Conservation (phyloP, 129 eudicot genomes). For the Flaveria linearis region DNA sequence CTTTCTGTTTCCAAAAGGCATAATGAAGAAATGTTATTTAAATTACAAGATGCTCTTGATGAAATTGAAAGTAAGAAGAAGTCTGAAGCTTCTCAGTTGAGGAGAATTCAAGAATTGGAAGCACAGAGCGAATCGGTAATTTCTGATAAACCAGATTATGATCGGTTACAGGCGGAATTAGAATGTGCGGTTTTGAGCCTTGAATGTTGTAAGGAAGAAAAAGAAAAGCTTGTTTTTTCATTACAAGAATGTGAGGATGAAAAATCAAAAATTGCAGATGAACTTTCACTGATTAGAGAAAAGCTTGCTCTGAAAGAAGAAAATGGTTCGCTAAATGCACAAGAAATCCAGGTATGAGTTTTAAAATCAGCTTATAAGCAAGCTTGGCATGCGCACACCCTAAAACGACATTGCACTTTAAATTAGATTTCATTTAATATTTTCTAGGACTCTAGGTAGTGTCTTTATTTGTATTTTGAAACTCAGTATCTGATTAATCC, state of each 20-base stretch:
- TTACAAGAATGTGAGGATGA: constrained; percentile 59
- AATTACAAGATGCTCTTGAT: constrained; percentile 82
- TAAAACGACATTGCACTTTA: too few relatives aligned
- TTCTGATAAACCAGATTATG: constrained; percentile 70
- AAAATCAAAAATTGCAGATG: constrained; percentile 43
- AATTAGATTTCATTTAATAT: too few relatives aligned
- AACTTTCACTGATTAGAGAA: constrained; percentile 47
- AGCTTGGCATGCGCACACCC: neutral
- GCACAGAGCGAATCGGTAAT: constrained; percentile 49
- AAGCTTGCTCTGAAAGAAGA: constrained; percentile 38
- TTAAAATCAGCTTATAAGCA: neutral
- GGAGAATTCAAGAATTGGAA: constrained; percentile 80
- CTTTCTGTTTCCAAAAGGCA: constrained; percentile 79
- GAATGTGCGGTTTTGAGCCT: constrained; percentile 85
- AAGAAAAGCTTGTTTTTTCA: constrained; percentile 62
- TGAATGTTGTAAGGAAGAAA: constrained; percentile 97
- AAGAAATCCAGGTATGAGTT: constrained; percentile 41
- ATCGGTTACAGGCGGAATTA: constrained; percentile 69
- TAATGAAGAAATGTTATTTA: constrained; percentile 86
- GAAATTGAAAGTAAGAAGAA: constrained; percentile 71
- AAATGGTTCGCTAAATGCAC: constrained; percentile 23
- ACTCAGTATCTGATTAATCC: neutral
- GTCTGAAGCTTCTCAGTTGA: constrained; percentile 61
- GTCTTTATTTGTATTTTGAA: neutral
- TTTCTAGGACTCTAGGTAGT: neutral